A percentile compares a stretch with the other conserved stretches of the same genome.
Evolutionary conservation across 2,329 filamentous ascomycete species (phyloP).

Genomic region (Knufia petricola): DNA sequence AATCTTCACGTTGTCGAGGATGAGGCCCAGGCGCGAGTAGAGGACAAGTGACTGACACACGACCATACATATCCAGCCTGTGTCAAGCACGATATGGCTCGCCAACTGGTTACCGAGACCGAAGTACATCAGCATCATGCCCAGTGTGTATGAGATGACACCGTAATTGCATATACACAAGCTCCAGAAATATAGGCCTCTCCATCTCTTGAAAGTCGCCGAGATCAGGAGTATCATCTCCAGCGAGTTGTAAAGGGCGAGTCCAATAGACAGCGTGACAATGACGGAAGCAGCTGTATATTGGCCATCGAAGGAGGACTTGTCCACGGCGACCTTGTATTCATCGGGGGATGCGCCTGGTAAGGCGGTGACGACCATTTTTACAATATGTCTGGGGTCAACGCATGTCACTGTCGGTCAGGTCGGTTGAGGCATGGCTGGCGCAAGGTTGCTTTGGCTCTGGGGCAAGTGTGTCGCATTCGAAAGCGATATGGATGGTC

Average conservation of each 20-base stretch:
- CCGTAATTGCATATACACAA: constrained; percentile 34
- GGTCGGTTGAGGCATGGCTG: not conserved
- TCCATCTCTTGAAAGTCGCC: constrained; percentile 37
- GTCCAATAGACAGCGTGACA: constrained; percentile 36
- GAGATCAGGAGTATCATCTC: constrained; percentile 40
- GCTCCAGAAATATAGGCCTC: constrained; percentile 42
- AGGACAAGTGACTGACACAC: constrained; percentile 42
- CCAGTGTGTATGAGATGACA: constrained; percentile 35
- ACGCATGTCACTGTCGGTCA: not conserved
- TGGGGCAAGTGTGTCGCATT: too few relatives aligned
- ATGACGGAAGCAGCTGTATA: constrained; percentile 21
- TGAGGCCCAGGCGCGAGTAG: constrained; percentile 39
- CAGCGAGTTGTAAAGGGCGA: constrained; percentile 41
- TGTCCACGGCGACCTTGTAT: not conserved
- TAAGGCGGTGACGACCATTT: not conserved
- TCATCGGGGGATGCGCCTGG: not conserved
- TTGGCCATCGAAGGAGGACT: constrained; percentile 8
- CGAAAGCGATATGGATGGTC: too few relatives aligned
- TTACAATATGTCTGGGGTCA: not conserved
- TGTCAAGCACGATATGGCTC: constrained; percentile 33
- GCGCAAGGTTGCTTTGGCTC: not conserved
- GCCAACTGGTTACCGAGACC: constrained; percentile 26
- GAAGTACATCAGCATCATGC: constrained; percentile 39
- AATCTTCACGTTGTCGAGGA: constrained; percentile 26
- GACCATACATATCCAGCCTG: constrained; percentile 39